Conservation (phyloP, 192 early-diverging fungal genomes). For the Coemansia reversa region DNA sequence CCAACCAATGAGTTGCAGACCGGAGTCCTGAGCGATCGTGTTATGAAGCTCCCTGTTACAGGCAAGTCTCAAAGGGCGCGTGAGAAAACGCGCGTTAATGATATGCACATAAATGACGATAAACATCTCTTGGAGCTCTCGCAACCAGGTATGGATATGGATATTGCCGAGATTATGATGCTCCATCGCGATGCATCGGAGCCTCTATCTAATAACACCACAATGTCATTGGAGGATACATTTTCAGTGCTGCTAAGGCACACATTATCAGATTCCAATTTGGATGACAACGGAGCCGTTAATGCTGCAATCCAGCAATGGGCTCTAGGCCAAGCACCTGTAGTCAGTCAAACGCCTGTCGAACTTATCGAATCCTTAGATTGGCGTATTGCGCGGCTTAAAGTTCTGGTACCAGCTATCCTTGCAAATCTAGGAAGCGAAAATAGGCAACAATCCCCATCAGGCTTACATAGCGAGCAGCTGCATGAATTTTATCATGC, state of each 20-base stretch:
- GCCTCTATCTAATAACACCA: not conserved
- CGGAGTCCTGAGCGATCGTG: slow-evolving; percentile 6
- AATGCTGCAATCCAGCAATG: slow-evolving; percentile 34
- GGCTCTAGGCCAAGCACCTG: slow-evolving; percentile 22
- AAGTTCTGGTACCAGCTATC: slow-evolving; percentile 22
- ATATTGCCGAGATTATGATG: slow-evolving; percentile 14
- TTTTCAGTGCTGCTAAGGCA: slow-evolving; percentile 25
- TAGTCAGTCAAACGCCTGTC: slow-evolving; percentile 13
- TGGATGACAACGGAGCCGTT: slow-evolving; percentile 8
- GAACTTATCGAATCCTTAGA: slow-evolving; percentile 13
- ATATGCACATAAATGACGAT: not conserved
- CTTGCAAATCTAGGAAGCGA: slow-evolving; percentile 11
- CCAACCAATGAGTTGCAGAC: not conserved
- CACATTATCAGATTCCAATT: not conserved
- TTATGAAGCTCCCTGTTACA: slow-evolving; percentile 17
- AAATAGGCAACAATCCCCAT: not conserved
- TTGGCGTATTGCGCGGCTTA: slow-evolving; percentile 21
- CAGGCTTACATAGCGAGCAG: slow-evolving; percentile 18
- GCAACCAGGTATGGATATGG: slow-evolving; percentile 36
- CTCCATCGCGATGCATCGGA: not conserved
- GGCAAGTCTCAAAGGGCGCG: slow-evolving; percentile 30
- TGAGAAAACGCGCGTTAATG: slow-evolving; percentile 20
- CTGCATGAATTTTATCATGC: slow-evolving; percentile 35
- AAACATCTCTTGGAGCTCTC: not conserved
- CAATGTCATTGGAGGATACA: slow-evolving; percentile 1